These are phyloP conservation scores for Austropuccinia psidii DNA, from an alignment of 1,284 basidiomycete genomes.

Conservation along the genomic window DNA sequence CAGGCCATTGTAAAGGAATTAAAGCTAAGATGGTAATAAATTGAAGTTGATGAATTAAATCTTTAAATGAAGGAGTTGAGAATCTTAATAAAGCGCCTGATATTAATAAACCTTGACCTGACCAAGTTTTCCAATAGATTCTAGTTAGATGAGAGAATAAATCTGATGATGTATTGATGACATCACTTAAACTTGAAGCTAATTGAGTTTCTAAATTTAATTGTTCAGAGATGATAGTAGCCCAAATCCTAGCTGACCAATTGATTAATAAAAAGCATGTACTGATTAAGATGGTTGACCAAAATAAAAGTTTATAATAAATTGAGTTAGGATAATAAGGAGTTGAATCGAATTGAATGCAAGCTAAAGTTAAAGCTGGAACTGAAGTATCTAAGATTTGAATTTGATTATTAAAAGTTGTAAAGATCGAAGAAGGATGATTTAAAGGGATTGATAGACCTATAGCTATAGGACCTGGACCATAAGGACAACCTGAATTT, in stretches of 20 bases:
- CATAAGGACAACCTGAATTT: slow-evolving; percentile 28
- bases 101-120: slow-evolving; percentile 18
- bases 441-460: slow-evolving; percentile 10
- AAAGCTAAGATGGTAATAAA: slow-evolving; percentile 22
- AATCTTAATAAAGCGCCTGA: slow-evolving; percentile 23
- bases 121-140: slow-evolving; percentile 22
- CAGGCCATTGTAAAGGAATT: slow-evolving; percentile 30
- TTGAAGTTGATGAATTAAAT: slow-evolving; percentile 24
- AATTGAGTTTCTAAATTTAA: slow-evolving; percentile 15
- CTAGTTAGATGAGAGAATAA: neutral
- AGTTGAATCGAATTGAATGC: slow-evolving; percentile 17
- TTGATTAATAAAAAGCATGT: neutral
- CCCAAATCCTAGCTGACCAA: slow-evolving; percentile 15
- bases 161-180: neutral
- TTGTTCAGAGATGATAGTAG: slow-evolving; percentile 30
- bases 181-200: neutral
- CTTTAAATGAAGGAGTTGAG: slow-evolving; percentile 1
- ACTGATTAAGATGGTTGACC: neutral
- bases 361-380: slow-evolving; percentile 27
- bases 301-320: slow-evolving; percentile 4
- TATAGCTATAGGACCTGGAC: slow-evolving; percentile 22
- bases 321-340: slow-evolving; percentile 1
- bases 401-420: slow-evolving; percentile 7
- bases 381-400: slow-evolving; percentile 33
- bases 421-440: neutral